These are phyloP conservation scores for Arthrobotrys iridis DNA, from an alignment of 2,329 filamentous ascomycete species.

Conservation along the genomic window DNA sequence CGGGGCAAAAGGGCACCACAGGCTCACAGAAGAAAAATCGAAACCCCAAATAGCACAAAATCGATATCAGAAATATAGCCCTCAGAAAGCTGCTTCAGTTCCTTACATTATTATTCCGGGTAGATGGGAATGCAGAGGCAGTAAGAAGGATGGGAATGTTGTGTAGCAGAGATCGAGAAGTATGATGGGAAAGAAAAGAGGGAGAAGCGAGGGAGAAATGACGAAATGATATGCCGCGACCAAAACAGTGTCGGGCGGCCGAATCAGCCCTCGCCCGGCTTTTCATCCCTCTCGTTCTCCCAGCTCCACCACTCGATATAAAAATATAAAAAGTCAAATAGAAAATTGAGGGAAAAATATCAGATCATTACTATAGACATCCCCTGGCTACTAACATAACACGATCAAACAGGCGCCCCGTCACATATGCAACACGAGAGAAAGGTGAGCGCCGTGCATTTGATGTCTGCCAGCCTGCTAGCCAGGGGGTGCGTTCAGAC, in stretches of 20 bases:
- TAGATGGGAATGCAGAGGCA: background rate
- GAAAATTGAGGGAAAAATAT: background rate
- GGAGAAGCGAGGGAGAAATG: slow-evolving; percentile 40
- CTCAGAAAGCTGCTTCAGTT: background rate
- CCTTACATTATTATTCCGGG: slow-evolving; percentile 1
- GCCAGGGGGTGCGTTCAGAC: slow-evolving; percentile 1
- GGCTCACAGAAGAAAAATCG: background rate
- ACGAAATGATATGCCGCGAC: slow-evolving; percentile 52
- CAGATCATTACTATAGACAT: slow-evolving; percentile 1
- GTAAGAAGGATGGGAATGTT: slow-evolving; percentile 4
- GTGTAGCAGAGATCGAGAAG: slow-evolving; percentile 9
- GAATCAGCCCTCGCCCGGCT: background rate
- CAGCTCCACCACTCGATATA: background rate
- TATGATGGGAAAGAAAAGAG: slow-evolving; percentile 9
- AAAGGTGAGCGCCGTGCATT: background rate
- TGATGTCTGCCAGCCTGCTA: too few relatives aligned
- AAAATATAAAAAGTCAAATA: slow-evolving; percentile 1
- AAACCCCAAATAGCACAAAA: background rate
- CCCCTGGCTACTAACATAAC: background rate
- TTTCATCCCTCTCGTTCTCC: background rate
- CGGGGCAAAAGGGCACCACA: background rate
- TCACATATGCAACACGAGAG: background rate
- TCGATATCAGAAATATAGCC: background rate
- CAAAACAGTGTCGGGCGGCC: slow-evolving; percentile 10
- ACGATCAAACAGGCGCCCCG: too few relatives aligned